Conservation (phyloP, 75 land plant genomes). For the Selaginella moellendorffii region DNA sequence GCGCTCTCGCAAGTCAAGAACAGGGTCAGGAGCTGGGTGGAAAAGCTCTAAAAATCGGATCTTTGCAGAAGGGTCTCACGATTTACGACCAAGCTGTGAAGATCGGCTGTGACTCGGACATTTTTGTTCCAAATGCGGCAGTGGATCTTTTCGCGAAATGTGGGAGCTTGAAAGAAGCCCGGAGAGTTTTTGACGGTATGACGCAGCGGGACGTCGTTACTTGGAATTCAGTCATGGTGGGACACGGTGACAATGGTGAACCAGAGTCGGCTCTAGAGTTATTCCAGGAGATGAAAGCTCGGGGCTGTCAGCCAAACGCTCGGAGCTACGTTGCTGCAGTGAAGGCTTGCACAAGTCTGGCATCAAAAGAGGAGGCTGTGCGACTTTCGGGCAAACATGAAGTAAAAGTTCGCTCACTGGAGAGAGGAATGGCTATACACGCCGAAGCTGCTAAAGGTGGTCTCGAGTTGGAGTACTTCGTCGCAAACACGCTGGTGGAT, state of each 20-base stretch:
- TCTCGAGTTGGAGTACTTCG: background rate
- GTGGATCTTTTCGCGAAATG: slow-evolving; percentile 13
- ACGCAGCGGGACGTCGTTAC: background rate
- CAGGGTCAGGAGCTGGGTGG: too few relatives aligned
- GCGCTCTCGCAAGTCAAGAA: too few relatives aligned
- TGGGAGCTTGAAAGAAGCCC: slow-evolving; percentile 17
- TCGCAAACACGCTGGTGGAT: slow-evolving; percentile 9
- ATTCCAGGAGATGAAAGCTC: slow-evolving; percentile 7
- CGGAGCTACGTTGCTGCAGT: background rate
- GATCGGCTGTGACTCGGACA: too few relatives aligned
- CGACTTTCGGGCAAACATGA: too few relatives aligned
- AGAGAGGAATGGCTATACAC: background rate
- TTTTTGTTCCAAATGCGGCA: background rate
- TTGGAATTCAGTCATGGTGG: slow-evolving; percentile 12
- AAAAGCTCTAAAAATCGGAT: too few relatives aligned
- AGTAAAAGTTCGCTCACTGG: too few relatives aligned
- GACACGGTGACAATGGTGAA: background rate
- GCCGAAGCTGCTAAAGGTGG: background rate
- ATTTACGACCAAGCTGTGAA: too few relatives aligned
- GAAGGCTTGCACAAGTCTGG: background rate
- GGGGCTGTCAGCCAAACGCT: background rate
- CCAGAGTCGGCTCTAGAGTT: background rate
- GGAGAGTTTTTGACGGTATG: slow-evolving; percentile 9
- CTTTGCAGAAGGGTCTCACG: too few relatives aligned
- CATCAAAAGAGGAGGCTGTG: slow-evolving; percentile 2